Evolutionary conservation across 1,284 basidiomycete species (phyloP).

Genomic region (Fistulinella cinereoalba): DNA sequence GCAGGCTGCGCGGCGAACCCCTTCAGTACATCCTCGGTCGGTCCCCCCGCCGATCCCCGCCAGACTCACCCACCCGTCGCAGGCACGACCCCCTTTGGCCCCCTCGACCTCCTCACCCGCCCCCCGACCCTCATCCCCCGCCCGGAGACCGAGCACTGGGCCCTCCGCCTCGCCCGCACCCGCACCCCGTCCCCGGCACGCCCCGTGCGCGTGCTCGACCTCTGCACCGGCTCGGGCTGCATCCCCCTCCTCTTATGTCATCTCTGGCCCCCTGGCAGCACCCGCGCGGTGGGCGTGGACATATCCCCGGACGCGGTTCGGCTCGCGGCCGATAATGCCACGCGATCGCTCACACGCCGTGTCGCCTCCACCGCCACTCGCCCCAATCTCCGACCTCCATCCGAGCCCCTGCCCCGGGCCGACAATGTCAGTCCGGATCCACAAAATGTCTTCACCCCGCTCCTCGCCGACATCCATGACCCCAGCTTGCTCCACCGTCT

Average conservation of each 20-base stretch:
- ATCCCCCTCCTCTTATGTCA: slow-evolving; percentile 80
- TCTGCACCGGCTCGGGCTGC: slow-evolving; percentile 89
- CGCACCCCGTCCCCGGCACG: slow-evolving; percentile 38
- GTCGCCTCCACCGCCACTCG: neutral
- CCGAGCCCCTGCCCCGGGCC: neutral
- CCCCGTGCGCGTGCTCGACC: slow-evolving; percentile 67
- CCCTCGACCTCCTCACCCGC: slow-evolving; percentile 66
- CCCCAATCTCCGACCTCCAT: slow-evolving; percentile 12
- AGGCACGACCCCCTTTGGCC: slow-evolving; percentile 89
- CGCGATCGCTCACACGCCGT: slow-evolving; percentile 30
- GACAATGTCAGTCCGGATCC: neutral
- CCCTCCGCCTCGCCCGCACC: slow-evolving; percentile 50
- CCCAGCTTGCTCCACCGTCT: slow-evolving; percentile 36
- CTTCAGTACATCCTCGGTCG: slow-evolving; percentile 89
- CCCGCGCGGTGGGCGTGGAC: slow-evolving; percentile 68
- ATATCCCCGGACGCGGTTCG: slow-evolving; percentile 64
- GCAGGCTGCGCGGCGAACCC: slow-evolving; percentile 69
- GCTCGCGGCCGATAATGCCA: slow-evolving; percentile 72
- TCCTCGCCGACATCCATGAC: slow-evolving; percentile 48
- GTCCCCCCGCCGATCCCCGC: slow-evolving; percentile 16
- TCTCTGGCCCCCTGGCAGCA: slow-evolving; percentile 49
- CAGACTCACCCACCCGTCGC: slow-evolving; percentile 12
- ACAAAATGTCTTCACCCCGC: slow-evolving; percentile 49
- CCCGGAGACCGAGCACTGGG: slow-evolving; percentile 88
- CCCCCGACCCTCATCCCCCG: slow-evolving; percentile 87